Percentiles rank a stretch among this genome's conserved stretches.
phyloP scores from a whole-genome alignment of 2,329 filamentous ascomycete genomes.

The Lithohypha guttulata region DNA sequence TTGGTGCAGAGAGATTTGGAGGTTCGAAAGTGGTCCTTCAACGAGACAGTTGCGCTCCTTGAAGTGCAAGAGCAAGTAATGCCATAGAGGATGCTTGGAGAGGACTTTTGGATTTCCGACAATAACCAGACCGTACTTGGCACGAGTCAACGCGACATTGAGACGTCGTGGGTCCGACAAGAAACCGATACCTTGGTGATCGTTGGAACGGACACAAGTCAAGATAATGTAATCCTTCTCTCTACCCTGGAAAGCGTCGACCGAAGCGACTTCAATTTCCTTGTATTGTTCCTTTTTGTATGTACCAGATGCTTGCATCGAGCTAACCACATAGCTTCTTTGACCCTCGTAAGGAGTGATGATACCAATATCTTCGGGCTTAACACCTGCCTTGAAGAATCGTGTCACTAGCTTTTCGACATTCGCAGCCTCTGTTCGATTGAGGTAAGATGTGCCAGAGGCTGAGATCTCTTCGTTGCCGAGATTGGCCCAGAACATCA shows the following conservation, averaged over 20 bases:
- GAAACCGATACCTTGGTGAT: slow-evolving; percentile 98
- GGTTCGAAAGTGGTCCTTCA: slow-evolving; percentile 84
- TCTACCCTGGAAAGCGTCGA: slow-evolving; percentile 96
- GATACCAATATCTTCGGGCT: slow-evolving; percentile 85
- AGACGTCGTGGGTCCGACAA: slow-evolving; percentile 93
- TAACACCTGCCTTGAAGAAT: slow-evolving; percentile 98
- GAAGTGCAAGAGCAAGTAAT: slow-evolving; percentile 88
- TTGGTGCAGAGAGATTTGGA: slow-evolving; percentile 90
- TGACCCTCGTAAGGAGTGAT: slow-evolving; percentile 98
- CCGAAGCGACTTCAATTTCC: slow-evolving; percentile 94
- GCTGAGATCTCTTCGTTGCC: slow-evolving; percentile 97
- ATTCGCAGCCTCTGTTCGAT: slow-evolving; percentile 91
- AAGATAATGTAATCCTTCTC: slow-evolving; percentile 99
- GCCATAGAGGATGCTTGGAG: slow-evolving; percentile 96
- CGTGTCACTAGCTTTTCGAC: slow-evolving; percentile 97
- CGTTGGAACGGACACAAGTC: slow-evolving; percentile 95
- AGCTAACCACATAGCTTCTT: slow-evolving; percentile 94
- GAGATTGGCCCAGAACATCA: slow-evolving; percentile 99
- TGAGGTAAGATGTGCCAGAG: slow-evolving; percentile 94
- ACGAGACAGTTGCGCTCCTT: slow-evolving; percentile 94
- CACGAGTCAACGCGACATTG: slow-evolving; percentile 92
- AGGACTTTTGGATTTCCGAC: slow-evolving; percentile 95
- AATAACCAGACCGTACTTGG: slow-evolving; percentile 93
- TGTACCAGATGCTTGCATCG: slow-evolving; percentile 96
- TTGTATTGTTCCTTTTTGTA: slow-evolving; percentile 99